These are phyloP conservation scores for Hymenotorrendiella dingleyae DNA, from an alignment of 2,329 filamentous ascomycete species.

Conservation along the genomic window DNA sequence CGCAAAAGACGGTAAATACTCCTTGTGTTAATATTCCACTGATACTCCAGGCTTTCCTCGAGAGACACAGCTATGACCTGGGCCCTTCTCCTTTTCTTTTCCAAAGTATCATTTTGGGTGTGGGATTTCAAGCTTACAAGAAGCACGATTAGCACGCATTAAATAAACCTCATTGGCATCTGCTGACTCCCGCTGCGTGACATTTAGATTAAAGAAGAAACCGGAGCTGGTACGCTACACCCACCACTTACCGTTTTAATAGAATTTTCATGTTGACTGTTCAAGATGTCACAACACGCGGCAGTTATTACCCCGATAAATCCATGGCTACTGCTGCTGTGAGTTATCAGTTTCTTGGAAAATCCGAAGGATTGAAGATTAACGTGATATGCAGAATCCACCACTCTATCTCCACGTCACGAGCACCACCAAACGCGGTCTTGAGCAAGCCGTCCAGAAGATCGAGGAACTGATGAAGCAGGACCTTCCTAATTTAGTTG, in stretches of 20 bases:
- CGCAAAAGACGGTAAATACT: conserved; percentile 99
- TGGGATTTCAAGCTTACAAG: conserved; percentile 64
- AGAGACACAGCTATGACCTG: conserved; percentile 27
- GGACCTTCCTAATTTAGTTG: conserved; percentile 89
- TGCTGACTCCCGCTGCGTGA: conserved; percentile 88
- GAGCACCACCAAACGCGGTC: conserved; percentile 83
- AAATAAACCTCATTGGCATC: conserved; percentile 68
- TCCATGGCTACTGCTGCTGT: conserved; percentile 92
- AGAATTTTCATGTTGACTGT: conserved; percentile 49
- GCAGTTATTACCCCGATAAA: conserved; percentile 96
- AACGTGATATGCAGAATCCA: conserved; percentile 60
- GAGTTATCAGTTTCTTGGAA: conserved; percentile 38
- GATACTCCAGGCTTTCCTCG: conserved; percentile 46
- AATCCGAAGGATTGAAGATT: conserved; percentile 7
- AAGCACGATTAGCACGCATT: conserved; percentile 58
- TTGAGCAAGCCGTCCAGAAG: conserved; percentile 79
- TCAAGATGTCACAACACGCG: conserved; percentile 97
- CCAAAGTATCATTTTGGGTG: conserved; percentile 39
- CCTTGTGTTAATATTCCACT: conserved; percentile 60
- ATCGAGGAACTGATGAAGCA: conserved; percentile 96
- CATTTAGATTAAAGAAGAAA: conserved; percentile 99
- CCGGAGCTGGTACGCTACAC: conserved; percentile 91
- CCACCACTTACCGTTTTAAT: conserved; percentile 33
- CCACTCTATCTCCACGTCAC: conserved; percentile 94
- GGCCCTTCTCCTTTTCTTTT: conserved; percentile 29